Evolutionary conservation across 1,139 yeast species (phyloP).

Genomic region (Hansenula sp.): DNA sequence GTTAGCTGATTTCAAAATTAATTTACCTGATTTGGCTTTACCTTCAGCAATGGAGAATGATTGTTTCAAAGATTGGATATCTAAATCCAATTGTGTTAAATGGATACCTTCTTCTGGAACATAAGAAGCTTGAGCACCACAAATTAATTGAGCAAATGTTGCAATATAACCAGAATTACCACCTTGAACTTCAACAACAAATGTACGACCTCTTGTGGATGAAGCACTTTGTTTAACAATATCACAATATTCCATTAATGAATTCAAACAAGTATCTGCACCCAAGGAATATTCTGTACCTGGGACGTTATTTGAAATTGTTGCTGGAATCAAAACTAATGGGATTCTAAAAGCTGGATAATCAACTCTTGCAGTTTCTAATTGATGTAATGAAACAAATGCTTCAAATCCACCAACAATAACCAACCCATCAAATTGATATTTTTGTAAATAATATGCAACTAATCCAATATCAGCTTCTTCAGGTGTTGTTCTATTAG

Average conservation of each 20-base stretch:
- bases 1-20: slow-evolving; percentile 63
- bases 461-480: slow-evolving; percentile 77
- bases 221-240: slow-evolving; percentile 93
- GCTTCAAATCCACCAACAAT: slow-evolving; percentile 97
- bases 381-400: slow-evolving; percentile 74
- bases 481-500: slow-evolving; percentile 82
- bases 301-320: slow-evolving; percentile 96
- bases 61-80: slow-evolving; percentile 64
- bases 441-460: slow-evolving; percentile 86
- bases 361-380: slow-evolving; percentile 62
- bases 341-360: slow-evolving; percentile 94
- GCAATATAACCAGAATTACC: slow-evolving; percentile 95
- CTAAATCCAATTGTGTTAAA: slow-evolving; percentile 68
- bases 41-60: slow-evolving; percentile 76
- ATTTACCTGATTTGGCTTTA: slow-evolving; percentile 66
- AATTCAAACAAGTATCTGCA: slow-evolving; percentile 88
- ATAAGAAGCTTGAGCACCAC: slow-evolving; percentile 91
- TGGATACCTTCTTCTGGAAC: slow-evolving; percentile 87
- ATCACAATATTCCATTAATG: slow-evolving; percentile 89
- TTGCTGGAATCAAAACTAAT: slow-evolving; percentile 89
- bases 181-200: slow-evolving; percentile 96
- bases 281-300: slow-evolving; percentile 96
- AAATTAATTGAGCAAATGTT: slow-evolving; percentile 78
- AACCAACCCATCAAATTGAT: slow-evolving; percentile 77
- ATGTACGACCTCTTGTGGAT: slow-evolving; percentile 89